phyloP scores from a whole-genome alignment of 2,329 filamentous ascomycete species.

The Xylaria sp. region DNA sequence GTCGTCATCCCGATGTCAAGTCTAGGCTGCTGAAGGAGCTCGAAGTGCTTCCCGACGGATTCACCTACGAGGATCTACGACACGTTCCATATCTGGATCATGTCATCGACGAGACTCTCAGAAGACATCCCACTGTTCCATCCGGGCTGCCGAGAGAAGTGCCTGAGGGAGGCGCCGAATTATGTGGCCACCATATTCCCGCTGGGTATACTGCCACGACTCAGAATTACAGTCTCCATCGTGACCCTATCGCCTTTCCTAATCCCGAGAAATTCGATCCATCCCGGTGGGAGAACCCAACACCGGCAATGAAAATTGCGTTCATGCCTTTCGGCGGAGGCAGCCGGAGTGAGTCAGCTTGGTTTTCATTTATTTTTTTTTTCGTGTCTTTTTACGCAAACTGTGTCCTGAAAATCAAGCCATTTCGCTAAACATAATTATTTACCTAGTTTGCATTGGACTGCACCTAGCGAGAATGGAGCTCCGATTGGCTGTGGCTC shows the following conservation, averaged over 20 bases:
- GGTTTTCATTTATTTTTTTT: too few relatives aligned
- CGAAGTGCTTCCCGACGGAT: constrained; percentile 39
- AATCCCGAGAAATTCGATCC: constrained; percentile 49
- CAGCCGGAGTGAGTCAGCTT: constrained; percentile 41
- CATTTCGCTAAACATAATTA: not conserved
- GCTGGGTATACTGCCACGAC: constrained; percentile 49
- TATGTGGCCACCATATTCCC: constrained; percentile 51
- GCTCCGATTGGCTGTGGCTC: constrained; percentile 58
- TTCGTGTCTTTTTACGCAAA: not conserved
- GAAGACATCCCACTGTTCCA: constrained; percentile 49
- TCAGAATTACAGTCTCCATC: constrained; percentile 55
- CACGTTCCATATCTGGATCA: constrained; percentile 49
- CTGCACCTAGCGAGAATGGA: constrained; percentile 65
- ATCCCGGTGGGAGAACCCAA: constrained; percentile 41
- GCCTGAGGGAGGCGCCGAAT: constrained; percentile 46
- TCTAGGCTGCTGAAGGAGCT: constrained; percentile 38
- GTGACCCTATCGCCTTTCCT: constrained; percentile 49
- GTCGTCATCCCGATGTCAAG: constrained; percentile 45
- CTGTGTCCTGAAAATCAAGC: not conserved
- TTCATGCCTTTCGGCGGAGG: constrained; percentile 47
- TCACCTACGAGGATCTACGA: constrained; percentile 47
- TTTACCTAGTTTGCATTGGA: constrained; percentile 57
- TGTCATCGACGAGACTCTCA: constrained; percentile 46
- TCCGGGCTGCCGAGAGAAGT: constrained; percentile 49
- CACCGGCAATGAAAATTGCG: constrained; percentile 43